Evolutionary conservation across 2,329 filamentous ascomycete genomes (phyloP), one percentile per base, ranked within the genome.

Genomic region (Aspergillus vadensis): DNA sequence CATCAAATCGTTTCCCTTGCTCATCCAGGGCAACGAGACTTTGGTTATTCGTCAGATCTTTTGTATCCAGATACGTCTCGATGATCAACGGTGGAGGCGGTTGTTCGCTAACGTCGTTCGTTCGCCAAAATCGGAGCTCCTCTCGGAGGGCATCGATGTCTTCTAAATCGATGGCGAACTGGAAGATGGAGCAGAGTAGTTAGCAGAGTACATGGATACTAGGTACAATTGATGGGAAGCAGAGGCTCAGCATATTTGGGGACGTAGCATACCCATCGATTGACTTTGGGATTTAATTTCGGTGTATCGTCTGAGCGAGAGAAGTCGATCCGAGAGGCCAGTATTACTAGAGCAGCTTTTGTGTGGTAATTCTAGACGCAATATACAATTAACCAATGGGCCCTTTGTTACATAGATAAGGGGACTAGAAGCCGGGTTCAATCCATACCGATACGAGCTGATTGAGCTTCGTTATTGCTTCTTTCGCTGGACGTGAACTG

Each of bases 91-190:
- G 89, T 39, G 91, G 89, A 38, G 95, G 95, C 61, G 85, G 87
- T 69, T 90, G 89, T 54, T 91, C 87, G 64, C 90, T 85, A 61
- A 90, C 86, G 74, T 94, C 90, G 72, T 90, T 91, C 49, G 82
- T 85, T 76, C 89, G 94, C 93, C 93, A 99, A 60, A 86, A 83
- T 68, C 85, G 84, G 64, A 98, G 84, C 65, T 95, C 90, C 66
- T 96, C 89, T 70, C 85, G 83, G 72, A 97, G 92, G 62, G 91
- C 88, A 72, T 97, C 91, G 64, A 94, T 94, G 69, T 99, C 95
- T 69, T 96, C 91, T 48, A 97, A 89, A 67, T 97, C 90, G 68
- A 97, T 88, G 81, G 97, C 96, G 79, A 97, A 99, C 95, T 98
- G 71, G 17, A n/a, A 30, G 51, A n/a, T 6, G 4, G 21, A 12